phyloP scores from a whole-genome alignment of 176 grass and related monocot genomes.

The Aegilops tauschii region DNA sequence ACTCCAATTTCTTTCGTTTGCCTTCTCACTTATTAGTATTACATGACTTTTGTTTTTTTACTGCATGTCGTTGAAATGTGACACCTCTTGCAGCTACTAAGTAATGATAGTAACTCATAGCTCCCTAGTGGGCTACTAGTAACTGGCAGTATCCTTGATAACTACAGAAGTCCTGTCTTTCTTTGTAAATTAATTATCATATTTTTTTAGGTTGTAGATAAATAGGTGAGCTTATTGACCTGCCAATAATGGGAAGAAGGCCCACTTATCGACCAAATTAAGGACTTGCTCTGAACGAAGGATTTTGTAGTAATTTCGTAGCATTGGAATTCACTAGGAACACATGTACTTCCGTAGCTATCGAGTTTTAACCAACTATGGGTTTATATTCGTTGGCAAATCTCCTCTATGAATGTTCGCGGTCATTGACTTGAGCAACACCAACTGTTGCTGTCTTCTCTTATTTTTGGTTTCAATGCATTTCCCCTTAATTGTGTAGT shows the following conservation, averaged over 20 bases:
- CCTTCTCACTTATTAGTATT: neutral
- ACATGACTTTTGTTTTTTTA: neutral
- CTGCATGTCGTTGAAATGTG: neutral
- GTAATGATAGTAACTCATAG: neutral
- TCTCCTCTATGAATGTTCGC: neutral
- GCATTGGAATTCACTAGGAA: neutral
- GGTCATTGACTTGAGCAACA: neutral
- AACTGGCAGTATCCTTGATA: neutral
- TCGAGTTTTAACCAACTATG: neutral
- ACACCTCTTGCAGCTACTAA: neutral
- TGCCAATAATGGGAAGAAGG: neutral
- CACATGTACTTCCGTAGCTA: neutral
- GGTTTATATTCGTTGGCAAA: neutral
- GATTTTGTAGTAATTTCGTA: neutral
- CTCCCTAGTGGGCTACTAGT: neutral
- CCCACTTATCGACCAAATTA: neutral
- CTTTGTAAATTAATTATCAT: neutral
- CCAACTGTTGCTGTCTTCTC: neutral
- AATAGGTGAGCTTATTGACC: neutral
- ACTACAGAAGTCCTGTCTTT: neutral
- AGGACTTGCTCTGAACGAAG: neutral
- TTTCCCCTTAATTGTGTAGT: neutral
- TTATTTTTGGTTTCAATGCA: slow-evolving; percentile 5
- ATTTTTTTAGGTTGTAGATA: slow-evolving; percentile 5
- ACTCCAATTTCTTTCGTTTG: slow-evolving; percentile 8